Evolutionary conservation across 805 yeast species (phyloP).

Genomic region (Ascoidea tarda): DNA sequence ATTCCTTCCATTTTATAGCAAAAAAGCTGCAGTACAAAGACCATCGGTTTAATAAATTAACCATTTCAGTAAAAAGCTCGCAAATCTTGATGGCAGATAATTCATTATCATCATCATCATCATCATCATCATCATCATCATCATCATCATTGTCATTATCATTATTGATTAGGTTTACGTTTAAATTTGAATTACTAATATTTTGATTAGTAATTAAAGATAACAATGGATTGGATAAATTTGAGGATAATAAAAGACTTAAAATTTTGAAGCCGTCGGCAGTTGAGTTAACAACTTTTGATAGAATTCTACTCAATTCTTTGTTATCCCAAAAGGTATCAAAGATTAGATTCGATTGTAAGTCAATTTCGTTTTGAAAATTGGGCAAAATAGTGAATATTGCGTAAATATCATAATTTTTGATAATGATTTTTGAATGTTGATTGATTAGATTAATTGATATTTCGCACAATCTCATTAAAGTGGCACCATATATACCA

Average conservation of each 20-base stretch:
- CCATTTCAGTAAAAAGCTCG: slow-evolving; percentile 52
- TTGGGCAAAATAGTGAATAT: slow-evolving; percentile 55
- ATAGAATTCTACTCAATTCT: slow-evolving; percentile 37
- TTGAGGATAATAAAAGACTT: slow-evolving; percentile 7
- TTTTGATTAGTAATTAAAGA: background rate
- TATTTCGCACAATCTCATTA: slow-evolving; percentile 65
- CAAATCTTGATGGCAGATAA: slow-evolving; percentile 52
- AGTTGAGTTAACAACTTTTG: slow-evolving; percentile 37
- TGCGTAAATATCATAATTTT: slow-evolving; percentile 51
- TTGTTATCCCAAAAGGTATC: slow-evolving; percentile 77
- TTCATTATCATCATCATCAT: slow-evolving; percentile 17
- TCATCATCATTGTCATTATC: slow-evolving; percentile 16
- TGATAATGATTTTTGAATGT: slow-evolving; percentile 66
- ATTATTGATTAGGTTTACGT: slow-evolving; percentile 11
- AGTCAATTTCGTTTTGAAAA: slow-evolving; percentile 78
- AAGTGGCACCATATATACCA: slow-evolving; percentile 44
- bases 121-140: slow-evolving; percentile 18
- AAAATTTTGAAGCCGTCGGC: slow-evolving; percentile 25
- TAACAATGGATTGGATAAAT: too few relatives aligned
- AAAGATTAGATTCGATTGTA: slow-evolving; percentile 80
- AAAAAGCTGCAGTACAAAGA: slow-evolving; percentile 62
- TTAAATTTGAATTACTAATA: slow-evolving; percentile 7
- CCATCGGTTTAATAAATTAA: slow-evolving; percentile 79
- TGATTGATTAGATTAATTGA: slow-evolving; percentile 76
- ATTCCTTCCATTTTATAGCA: slow-evolving; percentile 50